phyloP scores from a whole-genome alignment of 1,139 yeast species.

The Saccharomycopsis hybrid region DNA sequence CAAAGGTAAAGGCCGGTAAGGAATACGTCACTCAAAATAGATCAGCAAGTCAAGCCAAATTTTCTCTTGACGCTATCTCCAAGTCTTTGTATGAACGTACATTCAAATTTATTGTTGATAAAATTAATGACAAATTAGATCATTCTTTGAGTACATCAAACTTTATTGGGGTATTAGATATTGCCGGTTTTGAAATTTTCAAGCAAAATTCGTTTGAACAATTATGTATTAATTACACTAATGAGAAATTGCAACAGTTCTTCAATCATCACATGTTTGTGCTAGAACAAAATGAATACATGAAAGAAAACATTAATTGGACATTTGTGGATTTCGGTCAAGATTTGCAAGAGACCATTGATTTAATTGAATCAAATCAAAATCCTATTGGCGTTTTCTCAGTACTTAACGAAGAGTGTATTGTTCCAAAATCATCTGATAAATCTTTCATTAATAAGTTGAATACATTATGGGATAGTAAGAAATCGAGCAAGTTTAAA shows the following conservation, averaged over 20 bases:
- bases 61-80: slow-evolving; percentile 80
- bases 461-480: slow-evolving; percentile 51
- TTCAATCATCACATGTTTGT: slow-evolving; percentile 98
- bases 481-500: slow-evolving; percentile 49
- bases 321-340: slow-evolving; percentile 95
- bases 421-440: slow-evolving; percentile 88
- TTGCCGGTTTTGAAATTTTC: slow-evolving; percentile 96
- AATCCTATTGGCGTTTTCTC: slow-evolving; percentile 84
- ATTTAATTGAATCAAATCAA: slow-evolving; percentile 66
- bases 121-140: slow-evolving; percentile 67
- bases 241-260: slow-evolving; percentile 92
- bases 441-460: slow-evolving; percentile 77
- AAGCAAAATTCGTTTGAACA: slow-evolving; percentile 91
- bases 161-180: slow-evolving; percentile 90
- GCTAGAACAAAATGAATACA: slow-evolving; percentile 90
- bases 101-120: slow-evolving; percentile 70
- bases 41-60: slow-evolving; percentile 73
- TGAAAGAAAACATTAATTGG: slow-evolving; percentile 94
- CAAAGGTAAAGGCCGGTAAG: slow-evolving; percentile 86
- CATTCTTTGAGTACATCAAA: slow-evolving; percentile 38
- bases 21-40: slow-evolving; percentile 80
- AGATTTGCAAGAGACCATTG: slow-evolving; percentile 91
- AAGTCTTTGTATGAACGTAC: slow-evolving; percentile 80
- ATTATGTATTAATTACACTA: slow-evolving; percentile 91
- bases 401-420: slow-evolving; percentile 89